Evolutionary conservation across 495 filamentous ascomycete species (phyloP).

Genomic region (Trichocladium antarcticum): DNA sequence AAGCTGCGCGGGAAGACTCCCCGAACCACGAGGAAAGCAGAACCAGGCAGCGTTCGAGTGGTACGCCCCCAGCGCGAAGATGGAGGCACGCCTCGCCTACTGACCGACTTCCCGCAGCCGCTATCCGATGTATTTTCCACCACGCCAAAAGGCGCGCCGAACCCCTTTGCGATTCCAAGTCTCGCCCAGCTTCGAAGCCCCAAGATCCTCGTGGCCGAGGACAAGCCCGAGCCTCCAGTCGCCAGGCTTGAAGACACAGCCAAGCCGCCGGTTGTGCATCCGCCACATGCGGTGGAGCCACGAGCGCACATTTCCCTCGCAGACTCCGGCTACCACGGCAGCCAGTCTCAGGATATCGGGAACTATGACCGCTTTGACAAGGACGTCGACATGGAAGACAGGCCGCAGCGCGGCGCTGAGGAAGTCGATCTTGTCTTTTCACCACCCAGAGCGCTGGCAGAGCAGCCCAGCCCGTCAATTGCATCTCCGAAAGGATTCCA

Average conservation of each 20-base stretch:
- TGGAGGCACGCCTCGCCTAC: conserved; percentile 1
- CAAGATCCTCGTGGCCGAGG: conserved; percentile 30
- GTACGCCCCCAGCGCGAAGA: conserved; percentile 37
- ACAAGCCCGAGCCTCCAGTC: conserved; percentile 10
- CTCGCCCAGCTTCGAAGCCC: conserved; percentile 28
- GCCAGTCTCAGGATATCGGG: conserved; percentile 38
- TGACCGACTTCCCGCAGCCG: conserved; percentile 47
- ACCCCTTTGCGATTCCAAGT: conserved; percentile 34
- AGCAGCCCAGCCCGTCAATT: conserved; percentile 16
- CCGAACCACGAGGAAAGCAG: conserved; percentile 62
- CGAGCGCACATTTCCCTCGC: conserved; percentile 22
- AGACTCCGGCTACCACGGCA: conserved; percentile 80
- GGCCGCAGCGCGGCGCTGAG: conserved; percentile 10
- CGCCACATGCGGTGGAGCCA: conserved; percentile 9
- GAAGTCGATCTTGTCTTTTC: conserved; percentile 13
- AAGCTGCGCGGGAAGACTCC: conserved; percentile 92
- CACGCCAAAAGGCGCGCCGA: conserved; percentile 35
- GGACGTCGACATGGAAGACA: conserved; percentile 17
- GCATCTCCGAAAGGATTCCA: conserved; percentile 41
- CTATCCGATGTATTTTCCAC: conserved; percentile 68
- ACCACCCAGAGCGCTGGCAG: conserved; percentile 2
- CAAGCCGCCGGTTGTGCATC: conserved; percentile 11
- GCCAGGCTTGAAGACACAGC: conserved; percentile 21
- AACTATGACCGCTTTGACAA: conserved; percentile 22
- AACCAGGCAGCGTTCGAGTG: conserved; percentile 52